These are phyloP conservation scores for Teratosphaeria gauchensis DNA, from an alignment of 2,329 filamentous ascomycete genomes.

Conservation along the genomic window DNA sequence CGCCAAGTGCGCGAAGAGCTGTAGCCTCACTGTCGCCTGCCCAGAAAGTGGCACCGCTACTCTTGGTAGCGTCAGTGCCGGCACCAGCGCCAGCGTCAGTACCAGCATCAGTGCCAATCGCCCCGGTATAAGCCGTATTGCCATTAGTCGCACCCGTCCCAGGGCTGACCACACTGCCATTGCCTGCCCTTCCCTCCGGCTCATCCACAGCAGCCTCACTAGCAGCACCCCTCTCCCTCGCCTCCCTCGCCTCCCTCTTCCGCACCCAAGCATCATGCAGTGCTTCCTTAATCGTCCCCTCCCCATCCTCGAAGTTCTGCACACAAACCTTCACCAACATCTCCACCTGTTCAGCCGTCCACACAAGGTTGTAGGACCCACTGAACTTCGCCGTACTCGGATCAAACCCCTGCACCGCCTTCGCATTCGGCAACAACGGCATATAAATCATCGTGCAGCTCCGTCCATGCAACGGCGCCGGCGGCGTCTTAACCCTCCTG, in stretches of 20 bases:
- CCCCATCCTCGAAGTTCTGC: slow-evolving; percentile 19
- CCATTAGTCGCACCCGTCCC: no score
- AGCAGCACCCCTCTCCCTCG: neutral
- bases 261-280: slow-evolving; percentile 16
- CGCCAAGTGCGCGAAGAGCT: no score
- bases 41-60: no score
- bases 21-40: no score
- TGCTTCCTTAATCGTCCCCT: slow-evolving; percentile 17
- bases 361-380: slow-evolving; percentile 25
- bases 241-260: slow-evolving; percentile 12
- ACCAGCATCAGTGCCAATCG: no score
- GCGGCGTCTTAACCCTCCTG: slow-evolving; percentile 19
- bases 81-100: no score
- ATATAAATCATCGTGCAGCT: slow-evolving; percentile 25
- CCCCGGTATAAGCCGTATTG: no score
- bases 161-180: no score
- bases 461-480: slow-evolving; percentile 13
- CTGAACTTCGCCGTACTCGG: slow-evolving; percentile 25
- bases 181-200: no score
- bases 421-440: slow-evolving; percentile 24
- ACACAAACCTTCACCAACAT: slow-evolving; percentile 22
- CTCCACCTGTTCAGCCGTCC: slow-evolving; percentile 26
- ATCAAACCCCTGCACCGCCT: slow-evolving; percentile 24
- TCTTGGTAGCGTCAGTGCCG: no score
- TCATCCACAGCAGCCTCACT: no score